Evolutionary conservation across 2,329 filamentous ascomycete genomes (phyloP).

Genomic region (Fusarium sp.): DNA sequence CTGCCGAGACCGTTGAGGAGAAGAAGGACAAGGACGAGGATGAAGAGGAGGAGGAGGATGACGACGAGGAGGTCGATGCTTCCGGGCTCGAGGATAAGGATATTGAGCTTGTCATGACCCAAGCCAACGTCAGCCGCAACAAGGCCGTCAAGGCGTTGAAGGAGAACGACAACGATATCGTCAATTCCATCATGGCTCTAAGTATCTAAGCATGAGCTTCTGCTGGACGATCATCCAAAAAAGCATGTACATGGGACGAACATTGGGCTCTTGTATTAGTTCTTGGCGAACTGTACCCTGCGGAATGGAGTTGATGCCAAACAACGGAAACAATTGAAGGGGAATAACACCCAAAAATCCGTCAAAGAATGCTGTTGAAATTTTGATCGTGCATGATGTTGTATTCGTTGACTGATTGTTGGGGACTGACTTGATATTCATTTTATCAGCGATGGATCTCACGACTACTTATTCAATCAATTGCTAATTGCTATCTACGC

Average conservation of each 20-base stretch:
- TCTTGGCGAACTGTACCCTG: constrained; percentile 36
- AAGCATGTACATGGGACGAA: constrained; percentile 40
- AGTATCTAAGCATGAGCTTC: constrained; percentile 68
- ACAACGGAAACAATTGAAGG: constrained; percentile 41
- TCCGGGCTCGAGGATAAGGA: constrained; percentile 97
- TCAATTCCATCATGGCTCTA: constrained; percentile 99
- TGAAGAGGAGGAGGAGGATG: constrained; percentile 86
- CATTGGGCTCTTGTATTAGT: constrained; percentile 45
- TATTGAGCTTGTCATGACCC: constrained; percentile 98
- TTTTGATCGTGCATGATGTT: neutral
- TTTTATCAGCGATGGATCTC: neutral
- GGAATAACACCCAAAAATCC: constrained; percentile 30
- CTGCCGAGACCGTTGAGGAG: constrained; percentile 67
- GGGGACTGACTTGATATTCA: neutral
- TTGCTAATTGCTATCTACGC: neutral
- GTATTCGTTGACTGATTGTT: neutral
- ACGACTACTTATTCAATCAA: neutral
- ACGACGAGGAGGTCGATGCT: constrained; percentile 95
- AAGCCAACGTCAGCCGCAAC: constrained; percentile 95
- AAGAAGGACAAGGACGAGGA: constrained; percentile 86
- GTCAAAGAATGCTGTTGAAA: constrained; percentile 5
- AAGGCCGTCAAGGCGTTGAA: constrained; percentile 98
- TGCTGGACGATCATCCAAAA: constrained; percentile 36
- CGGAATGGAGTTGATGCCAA: constrained; percentile 42
- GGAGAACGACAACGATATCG: constrained; percentile 99